Evolutionary conservation across 176 grass and related monocot genomes (phyloP).

Genomic region (Oryza punctata): DNA sequence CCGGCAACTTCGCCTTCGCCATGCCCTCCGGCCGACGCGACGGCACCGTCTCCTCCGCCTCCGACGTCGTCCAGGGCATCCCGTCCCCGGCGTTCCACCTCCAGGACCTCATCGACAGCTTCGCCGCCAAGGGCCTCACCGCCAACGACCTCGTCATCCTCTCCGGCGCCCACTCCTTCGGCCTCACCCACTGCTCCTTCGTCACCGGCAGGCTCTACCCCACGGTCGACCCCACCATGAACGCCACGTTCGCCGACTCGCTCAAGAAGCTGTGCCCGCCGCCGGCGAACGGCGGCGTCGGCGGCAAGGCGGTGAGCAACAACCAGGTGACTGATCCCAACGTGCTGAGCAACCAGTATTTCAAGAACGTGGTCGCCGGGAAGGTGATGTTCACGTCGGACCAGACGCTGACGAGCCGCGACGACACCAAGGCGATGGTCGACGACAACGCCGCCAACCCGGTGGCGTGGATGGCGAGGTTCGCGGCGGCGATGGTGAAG

Average conservation of each 20-base stretch:
- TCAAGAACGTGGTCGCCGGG: conserved; percentile 6
- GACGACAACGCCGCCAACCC: conserved; percentile 15
- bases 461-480: conserved; percentile 33
- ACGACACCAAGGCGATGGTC: conserved; percentile 19
- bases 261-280: conserved; percentile 38
- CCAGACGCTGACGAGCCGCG: conserved; percentile 30
- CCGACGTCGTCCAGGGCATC: conserved; percentile 26
- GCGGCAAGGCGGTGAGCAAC: neutral
- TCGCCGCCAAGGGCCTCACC: conserved; percentile 36
- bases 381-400: conserved; percentile 57
- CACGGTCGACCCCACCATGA: conserved; percentile 38
- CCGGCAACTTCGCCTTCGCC: conserved; percentile 43
- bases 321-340: conserved; percentile 21
- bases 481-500: conserved; percentile 48
- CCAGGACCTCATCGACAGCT: conserved; percentile 29
- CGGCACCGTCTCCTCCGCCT: conserved; percentile 27
- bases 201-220: conserved; percentile 55
- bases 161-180: conserved; percentile 67
- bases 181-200: conserved; percentile 46
- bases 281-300: neutral
- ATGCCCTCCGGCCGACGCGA: conserved; percentile 62
- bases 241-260: conserved; percentile 17
- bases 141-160: conserved; percentile 53
- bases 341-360: conserved; percentile 46
- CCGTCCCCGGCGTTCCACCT: conserved; percentile 34